These are phyloP conservation scores for Thermothelomyces thermophilus DNA, from an alignment of 2,329 filamentous ascomycete genomes.

Conservation along the genomic window DNA sequence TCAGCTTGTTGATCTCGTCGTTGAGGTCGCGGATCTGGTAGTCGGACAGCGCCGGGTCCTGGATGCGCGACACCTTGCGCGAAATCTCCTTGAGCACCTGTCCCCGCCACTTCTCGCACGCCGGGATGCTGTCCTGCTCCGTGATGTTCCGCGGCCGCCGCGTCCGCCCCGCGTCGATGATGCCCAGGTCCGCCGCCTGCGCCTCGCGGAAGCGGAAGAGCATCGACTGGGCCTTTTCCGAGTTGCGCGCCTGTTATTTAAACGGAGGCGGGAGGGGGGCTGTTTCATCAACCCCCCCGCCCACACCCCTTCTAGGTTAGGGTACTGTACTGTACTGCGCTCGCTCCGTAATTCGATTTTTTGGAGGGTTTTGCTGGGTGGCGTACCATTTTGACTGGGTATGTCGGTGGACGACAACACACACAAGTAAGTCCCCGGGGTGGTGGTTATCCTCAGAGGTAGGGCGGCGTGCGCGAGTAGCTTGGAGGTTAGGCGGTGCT, in stretches of 20 bases:
- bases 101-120: constrained; percentile 96
- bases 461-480: too few relatives aligned
- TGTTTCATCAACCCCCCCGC: not conserved
- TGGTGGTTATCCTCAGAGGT: not conserved
- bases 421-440: not conserved
- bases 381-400: constrained; percentile 18
- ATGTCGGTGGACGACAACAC: not conserved
- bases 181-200: constrained; percentile 91
- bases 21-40: constrained; percentile 97
- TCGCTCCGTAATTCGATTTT: too few relatives aligned
- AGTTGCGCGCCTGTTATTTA: constrained; percentile 94
- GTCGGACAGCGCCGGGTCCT: constrained; percentile 84
- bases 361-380: too few relatives aligned
- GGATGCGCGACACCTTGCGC: constrained; percentile 93
- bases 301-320: not conserved
- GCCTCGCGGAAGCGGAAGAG: constrained; percentile 98
- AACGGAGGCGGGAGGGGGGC: not conserved
- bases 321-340: too few relatives aligned
- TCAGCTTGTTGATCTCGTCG: constrained; percentile 98
- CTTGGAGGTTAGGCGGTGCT: not conserved
- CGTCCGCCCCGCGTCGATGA: constrained; percentile 85
- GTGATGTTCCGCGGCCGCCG: constrained; percentile 89
- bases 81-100: constrained; percentile 96
- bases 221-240: constrained; percentile 99
- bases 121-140: constrained; percentile 72